These are phyloP conservation scores for Neoboletus magnificus DNA, from an alignment of 768 basidiomycete genomes.

Conservation along the genomic window DNA sequence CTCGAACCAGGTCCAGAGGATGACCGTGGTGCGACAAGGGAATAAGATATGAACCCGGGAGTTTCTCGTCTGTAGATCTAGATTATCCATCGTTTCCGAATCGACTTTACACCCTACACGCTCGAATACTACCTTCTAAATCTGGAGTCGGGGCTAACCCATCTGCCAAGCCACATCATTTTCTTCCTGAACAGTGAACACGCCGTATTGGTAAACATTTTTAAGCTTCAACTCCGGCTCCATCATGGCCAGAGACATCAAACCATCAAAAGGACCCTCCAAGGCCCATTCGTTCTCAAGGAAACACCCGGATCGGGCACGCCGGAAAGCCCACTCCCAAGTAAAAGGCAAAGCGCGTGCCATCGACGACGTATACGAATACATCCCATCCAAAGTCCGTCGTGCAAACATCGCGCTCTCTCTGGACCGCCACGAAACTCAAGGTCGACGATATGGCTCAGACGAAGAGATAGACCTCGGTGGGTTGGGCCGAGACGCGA, in stretches of 20 bases:
- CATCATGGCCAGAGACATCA: constrained; percentile 18
- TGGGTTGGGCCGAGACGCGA: constrained; percentile 26
- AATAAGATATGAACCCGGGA: not conserved
- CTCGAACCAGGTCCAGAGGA: constrained; percentile 16
- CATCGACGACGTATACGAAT: constrained; percentile 62
- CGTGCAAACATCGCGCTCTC: constrained; percentile 52
- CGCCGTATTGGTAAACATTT: not conserved
- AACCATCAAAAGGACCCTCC: constrained; percentile 10
- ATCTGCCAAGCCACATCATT: constrained; percentile 13
- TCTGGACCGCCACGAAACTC: constrained; percentile 55
- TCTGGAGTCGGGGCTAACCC: constrained; percentile 5
- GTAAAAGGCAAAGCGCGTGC: constrained; percentile 23
- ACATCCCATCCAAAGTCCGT: constrained; percentile 45
- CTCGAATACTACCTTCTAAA: constrained; percentile 25
- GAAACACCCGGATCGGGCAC: constrained; percentile 48
- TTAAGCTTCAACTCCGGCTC: not conserved
- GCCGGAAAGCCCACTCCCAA: constrained; percentile 34
- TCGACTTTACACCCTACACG: not conserved
- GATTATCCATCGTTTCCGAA: not conserved
- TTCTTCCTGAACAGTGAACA: not conserved
- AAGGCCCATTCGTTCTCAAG: constrained; percentile 14
- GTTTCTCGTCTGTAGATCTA: constrained; percentile 13
- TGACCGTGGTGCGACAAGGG: not conserved
- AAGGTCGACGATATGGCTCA: constrained; percentile 27
- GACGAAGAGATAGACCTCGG: constrained; percentile 41